Conservation (phyloP, 805 yeast genomes). For the Pichia scutulata region DNA sequence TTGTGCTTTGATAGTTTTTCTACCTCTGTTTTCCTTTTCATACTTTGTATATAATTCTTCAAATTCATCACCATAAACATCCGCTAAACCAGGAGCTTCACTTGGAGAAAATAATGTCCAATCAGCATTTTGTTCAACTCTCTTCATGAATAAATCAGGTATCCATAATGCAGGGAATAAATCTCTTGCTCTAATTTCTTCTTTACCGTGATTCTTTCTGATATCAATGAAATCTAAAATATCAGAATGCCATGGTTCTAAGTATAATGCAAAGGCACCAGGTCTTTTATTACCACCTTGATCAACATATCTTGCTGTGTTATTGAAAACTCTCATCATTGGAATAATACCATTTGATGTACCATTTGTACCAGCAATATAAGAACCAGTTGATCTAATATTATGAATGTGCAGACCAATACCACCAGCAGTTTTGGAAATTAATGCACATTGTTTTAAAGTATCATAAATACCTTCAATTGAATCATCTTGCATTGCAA, state of each 20-base stretch:
- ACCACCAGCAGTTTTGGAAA: constrained; percentile 58
- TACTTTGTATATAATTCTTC: constrained; percentile 42
- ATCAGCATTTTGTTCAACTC: constrained; percentile 47
- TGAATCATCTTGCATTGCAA: constrained; percentile 57
- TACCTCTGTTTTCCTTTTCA: constrained; percentile 44
- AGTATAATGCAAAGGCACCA: constrained; percentile 53
- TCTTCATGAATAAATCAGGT: constrained; percentile 54
- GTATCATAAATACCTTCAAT: constrained; percentile 58
- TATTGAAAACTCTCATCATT: constrained; percentile 55
- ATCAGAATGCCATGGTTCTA: constrained; percentile 61
- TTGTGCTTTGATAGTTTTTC: constrained; percentile 46
- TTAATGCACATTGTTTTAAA: constrained; percentile 52
- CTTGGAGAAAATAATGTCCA: constrained; percentile 57
- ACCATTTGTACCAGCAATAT: constrained; percentile 57
- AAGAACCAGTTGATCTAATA: constrained; percentile 51
- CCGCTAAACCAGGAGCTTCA: constrained; percentile 50
- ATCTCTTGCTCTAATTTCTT: constrained; percentile 56
- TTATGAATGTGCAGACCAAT: constrained; percentile 56
- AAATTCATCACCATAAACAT: constrained; percentile 50
- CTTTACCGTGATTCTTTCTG: constrained; percentile 58
- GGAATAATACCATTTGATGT: constrained; percentile 57
- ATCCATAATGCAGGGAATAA: constrained; percentile 58
- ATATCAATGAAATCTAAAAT: constrained; percentile 51
- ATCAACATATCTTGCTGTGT: constrained; percentile 56
- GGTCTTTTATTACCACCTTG: constrained; percentile 64